Conservation (phyloP, 2,329 filamentous ascomycete genomes). For the Pseudonectria foliicola region DNA sequence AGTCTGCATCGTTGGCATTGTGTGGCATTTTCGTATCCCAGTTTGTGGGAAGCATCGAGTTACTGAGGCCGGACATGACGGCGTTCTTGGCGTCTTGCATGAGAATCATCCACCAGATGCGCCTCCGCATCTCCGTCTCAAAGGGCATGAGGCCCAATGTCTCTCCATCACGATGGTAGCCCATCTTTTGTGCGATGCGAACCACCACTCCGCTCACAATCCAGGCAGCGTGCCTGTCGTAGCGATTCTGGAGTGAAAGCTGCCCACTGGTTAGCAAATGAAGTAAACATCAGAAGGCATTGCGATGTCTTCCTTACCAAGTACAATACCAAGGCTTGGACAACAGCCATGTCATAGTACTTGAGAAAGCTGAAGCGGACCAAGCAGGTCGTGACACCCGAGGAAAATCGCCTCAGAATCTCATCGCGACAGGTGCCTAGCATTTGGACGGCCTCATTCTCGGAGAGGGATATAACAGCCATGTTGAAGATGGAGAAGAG, state of each 20-base stretch:
- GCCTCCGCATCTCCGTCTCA: conserved; percentile 60
- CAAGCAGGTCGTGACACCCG: conserved; percentile 43
- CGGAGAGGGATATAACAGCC: conserved; percentile 47
- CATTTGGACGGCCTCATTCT: conserved; percentile 47
- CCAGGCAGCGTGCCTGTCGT: conserved; percentile 53
- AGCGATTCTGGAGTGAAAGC: conserved; percentile 50
- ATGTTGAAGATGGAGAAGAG: conserved; percentile 60
- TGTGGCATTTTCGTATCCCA: conserved; percentile 51
- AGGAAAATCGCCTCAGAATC: conserved; percentile 44
- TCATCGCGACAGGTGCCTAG: conserved; percentile 43
- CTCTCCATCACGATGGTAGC: conserved; percentile 56
- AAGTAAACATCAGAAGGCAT: neutral
- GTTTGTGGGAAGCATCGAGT: conserved; percentile 42
- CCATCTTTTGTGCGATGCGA: conserved; percentile 61
- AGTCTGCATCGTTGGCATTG: conserved; percentile 53
- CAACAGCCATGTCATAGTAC: conserved; percentile 48
- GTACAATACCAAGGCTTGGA: conserved; percentile 54
- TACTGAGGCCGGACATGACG: conserved; percentile 49
- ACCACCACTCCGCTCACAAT: conserved; percentile 54
- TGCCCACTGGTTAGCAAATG: conserved; percentile 21
- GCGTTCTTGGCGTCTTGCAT: conserved; percentile 51
- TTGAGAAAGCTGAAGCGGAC: conserved; percentile 50
- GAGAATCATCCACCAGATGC: conserved; percentile 60
- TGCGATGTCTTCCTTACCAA: conserved; percentile 33
- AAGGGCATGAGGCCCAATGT: conserved; percentile 50